Percentiles rank a stretch among this genome's conserved stretches.
Conservation (phyloP, 2,329 filamentous ascomycete genomes). For the Paraphaeosphaeria sporulosa region DNA sequence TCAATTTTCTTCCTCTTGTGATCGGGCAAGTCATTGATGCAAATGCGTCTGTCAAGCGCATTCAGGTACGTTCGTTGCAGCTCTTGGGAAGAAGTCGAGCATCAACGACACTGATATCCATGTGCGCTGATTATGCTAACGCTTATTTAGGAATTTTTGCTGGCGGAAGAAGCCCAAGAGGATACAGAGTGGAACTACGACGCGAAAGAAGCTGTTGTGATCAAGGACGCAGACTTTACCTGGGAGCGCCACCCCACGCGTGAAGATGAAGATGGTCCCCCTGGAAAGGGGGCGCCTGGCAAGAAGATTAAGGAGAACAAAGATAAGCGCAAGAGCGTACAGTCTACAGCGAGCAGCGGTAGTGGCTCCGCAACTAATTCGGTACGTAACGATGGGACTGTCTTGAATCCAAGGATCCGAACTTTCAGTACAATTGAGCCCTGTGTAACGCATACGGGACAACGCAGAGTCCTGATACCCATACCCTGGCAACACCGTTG, state of each 20-base stretch:
- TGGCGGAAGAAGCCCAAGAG: slow-evolving; percentile 84
- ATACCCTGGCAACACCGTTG: background rate
- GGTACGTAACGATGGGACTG: slow-evolving; percentile 44
- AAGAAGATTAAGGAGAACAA: slow-evolving; percentile 58
- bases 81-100: background rate
- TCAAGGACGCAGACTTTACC: slow-evolving; percentile 79
- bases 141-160: slow-evolving; percentile 71
- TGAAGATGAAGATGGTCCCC: slow-evolving; percentile 44
- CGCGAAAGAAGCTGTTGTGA: slow-evolving; percentile 67
- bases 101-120: background rate
- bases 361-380: slow-evolving; percentile 58
- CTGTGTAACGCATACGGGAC: background rate
- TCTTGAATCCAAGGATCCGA: background rate
- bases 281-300: slow-evolving; percentile 34
- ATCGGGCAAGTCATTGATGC: slow-evolving; percentile 91
- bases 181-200: slow-evolving; percentile 66
- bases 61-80: slow-evolving; percentile 60
- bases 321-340: slow-evolving; percentile 49
- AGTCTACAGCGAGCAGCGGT: slow-evolving; percentile 30
- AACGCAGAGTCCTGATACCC: background rate
- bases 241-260: slow-evolving; percentile 77
- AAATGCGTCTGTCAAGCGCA: slow-evolving; percentile 81
- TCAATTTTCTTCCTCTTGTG: slow-evolving; percentile 87
- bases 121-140: background rate
- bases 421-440: background rate